Base-by-base conservation (phyloP, 139 green algal species). In the Chlorella sp. region DNA sequence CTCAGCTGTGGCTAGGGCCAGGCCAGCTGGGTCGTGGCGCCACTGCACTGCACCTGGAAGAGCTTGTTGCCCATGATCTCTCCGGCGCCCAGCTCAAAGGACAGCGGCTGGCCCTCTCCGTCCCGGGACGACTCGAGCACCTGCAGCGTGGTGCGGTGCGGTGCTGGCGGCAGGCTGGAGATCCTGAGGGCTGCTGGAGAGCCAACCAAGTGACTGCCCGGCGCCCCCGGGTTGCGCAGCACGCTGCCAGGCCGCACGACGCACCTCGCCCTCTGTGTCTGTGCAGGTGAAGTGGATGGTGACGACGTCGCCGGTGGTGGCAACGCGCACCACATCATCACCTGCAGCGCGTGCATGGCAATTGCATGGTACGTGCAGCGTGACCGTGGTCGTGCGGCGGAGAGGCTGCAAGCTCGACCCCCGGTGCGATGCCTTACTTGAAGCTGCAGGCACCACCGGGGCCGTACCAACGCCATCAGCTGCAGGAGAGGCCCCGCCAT, bases 51-150 rank as follows among this genome's bases (percentile, higher is more conserved):
- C 50, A 88, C 88, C 79, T 91, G 82, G 79, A 95, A 95, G 14
- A 97, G 68, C 6, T 83, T 83, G 75, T 97, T 97, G 29, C 86
- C 88, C 34, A 93, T 83, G 24, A 95, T 84, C 27, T 96, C 90
- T 6, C 88, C 88, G 0, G 88, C 90, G 0, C 92, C 92, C 22
- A 96, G 83, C 72, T 97, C 89, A 81, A 97, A 96, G 0, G 74
- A 85, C 4, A 95, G 71, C 0, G 91, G 85, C 63, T 93, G 87
- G 3, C 80, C 80, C 0, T 68, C 64, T 2, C 82, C 72, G 10
- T 81, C 66, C 22, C 32, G 75, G 31, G 76, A 83, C 0, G 77
- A 87, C 31, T 88, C 77, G 1, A 88, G 29, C 23, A 84, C 36
- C 83, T 86, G 70, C 60, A 55, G 17, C 17, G 31, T 67, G 30